phyloP scores from a whole-genome alignment of 2,329 filamentous ascomycete genomes.

The Epichloe glyceriae region DNA sequence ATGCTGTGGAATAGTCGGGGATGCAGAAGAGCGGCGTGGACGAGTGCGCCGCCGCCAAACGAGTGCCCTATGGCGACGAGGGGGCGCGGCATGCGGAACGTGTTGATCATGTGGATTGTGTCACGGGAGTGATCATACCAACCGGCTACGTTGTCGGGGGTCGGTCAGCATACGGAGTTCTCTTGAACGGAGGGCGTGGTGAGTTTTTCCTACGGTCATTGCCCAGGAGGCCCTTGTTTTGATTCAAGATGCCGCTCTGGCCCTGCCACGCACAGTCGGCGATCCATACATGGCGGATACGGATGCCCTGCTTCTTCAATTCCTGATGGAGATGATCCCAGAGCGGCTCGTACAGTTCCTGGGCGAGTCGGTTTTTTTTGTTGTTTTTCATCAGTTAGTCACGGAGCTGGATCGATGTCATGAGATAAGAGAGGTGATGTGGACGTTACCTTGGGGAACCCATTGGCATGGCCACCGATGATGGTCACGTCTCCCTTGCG shows the following conservation, averaged over 20 bases:
- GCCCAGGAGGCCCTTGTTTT: constrained; percentile 46
- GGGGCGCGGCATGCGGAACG: constrained; percentile 67
- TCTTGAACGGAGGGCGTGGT: too few relatives aligned
- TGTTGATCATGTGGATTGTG: constrained; percentile 72
- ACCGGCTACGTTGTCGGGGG: constrained; percentile 38
- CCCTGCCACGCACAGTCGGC: constrained; percentile 82
- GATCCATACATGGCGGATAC: constrained; percentile 77
- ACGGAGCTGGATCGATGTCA: too few relatives aligned
- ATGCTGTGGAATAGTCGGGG: constrained; percentile 67
- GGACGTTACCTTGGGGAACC: constrained; percentile 63
- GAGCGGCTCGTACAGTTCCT: constrained; percentile 86
- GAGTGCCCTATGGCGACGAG: constrained; percentile 80
- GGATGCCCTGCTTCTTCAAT: constrained; percentile 45
- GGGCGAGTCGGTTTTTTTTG: neutral
- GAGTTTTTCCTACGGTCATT: constrained; percentile 56
- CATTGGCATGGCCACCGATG: constrained; percentile 80
- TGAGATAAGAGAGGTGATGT: neutral
- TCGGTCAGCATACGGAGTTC: too few relatives aligned
- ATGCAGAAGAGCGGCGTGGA: constrained; percentile 61
- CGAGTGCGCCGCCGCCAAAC: constrained; percentile 66
- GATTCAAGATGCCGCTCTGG: constrained; percentile 64
- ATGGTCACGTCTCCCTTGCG: constrained; percentile 70
- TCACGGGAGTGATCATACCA: constrained; percentile 84
- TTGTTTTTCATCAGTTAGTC: too few relatives aligned
- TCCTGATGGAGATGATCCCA: constrained; percentile 68